Base-by-base conservation (phyloP, 1,284 basidiomycete genomes). In the Rugosomyces carneus region DNA sequence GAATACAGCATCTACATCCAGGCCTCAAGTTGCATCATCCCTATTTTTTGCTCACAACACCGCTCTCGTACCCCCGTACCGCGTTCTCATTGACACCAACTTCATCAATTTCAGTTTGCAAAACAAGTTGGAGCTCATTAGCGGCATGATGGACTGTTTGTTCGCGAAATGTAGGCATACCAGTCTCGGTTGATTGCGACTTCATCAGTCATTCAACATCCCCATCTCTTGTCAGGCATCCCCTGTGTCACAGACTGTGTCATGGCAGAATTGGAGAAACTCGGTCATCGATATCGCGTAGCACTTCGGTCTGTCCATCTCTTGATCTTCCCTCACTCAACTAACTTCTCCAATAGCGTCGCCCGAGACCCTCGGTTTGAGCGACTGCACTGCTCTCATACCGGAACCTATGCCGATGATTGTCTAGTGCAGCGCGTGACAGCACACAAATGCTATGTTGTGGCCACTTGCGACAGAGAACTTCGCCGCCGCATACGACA, bases 51-150 rank as follows among this genome's bases (percentile, higher is more conserved):
- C 89, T 18, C 96, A 99, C 65, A 99, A 99, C 65, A 87, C 89
- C 13, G 89, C 94, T 9, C 85, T 99, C 24, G 94, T 92, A 0
- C 96, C 96, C 0, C 96, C 96, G 0, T 99, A 99, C 64, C 84
- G 95, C 20, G 90, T 99, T 8, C 79, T 99, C 36, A 93, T 99
- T 48, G 96, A 99, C 68, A 99, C 96, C 60, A 99, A 99, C 66
- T 99, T 99, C 61, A 98, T 99, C 76, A 99, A 99, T 64, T 95
- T 99, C 65, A 92, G 88, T 54, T 75, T 99, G 40, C 95, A 99
- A 70, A 99, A 99, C 71, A 97, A 98, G 67, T 75, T 99, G 56
- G 96, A 99, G 66, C 78, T 99, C 38, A 78, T 98, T 16, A 85
- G 89, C 60, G 93, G 92, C 11, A 98, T 99, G 96, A 98, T 99